Evolutionary conservation across 2,329 filamentous ascomycete genomes (phyloP), one percentile per base, ranked within the genome.

Genomic region (Elsinoe australis): DNA sequence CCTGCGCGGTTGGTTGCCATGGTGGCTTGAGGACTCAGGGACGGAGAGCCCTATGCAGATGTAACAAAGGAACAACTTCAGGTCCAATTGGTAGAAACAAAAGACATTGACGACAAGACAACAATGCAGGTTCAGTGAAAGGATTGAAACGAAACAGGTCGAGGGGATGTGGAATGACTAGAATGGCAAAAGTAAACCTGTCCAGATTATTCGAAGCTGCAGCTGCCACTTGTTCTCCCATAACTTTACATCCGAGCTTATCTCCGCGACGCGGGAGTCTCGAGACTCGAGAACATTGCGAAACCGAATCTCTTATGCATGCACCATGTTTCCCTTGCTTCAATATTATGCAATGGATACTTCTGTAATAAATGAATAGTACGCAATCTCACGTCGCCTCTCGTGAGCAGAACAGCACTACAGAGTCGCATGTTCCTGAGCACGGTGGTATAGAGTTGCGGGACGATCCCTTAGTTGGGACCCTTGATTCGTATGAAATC

Each of bases 121-220:
- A 21, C 14, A 12, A 15, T 21, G 31, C 12, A 21, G 21, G n/a
- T 12, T 31, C 39, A 44, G 24, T 18, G 28, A 31, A 6, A 14
- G 26, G 12, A 29, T 32, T 15, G 39, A 44, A 44, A 44, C 28
- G 39, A 41, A 41, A 26, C 36, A 26, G 18, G 14, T 26, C 26
- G 26, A 3, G 39, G 4, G 26, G n/a, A 19, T 44, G 12, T 15
- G 24, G 39, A 18, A 22, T 21, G 17, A 12, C 7, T 19, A 14
- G 15, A 41, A 26, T 41, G 12, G 39, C 14, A 18, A 32, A 31
- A 44, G 26, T 31, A 44, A 18, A 44, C 26, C 32, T 44, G 39
- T 44, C 39, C 39, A 44, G 17, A 44, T 44, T 31, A 44, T 44
- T 15, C 32, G 28, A 10, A 44, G 39, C 39, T 31, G 15, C 24